These are phyloP conservation scores for Cladophialophora chaetospira DNA, from an alignment of 2,329 filamentous ascomycete genomes.

Conservation along the genomic window DNA sequence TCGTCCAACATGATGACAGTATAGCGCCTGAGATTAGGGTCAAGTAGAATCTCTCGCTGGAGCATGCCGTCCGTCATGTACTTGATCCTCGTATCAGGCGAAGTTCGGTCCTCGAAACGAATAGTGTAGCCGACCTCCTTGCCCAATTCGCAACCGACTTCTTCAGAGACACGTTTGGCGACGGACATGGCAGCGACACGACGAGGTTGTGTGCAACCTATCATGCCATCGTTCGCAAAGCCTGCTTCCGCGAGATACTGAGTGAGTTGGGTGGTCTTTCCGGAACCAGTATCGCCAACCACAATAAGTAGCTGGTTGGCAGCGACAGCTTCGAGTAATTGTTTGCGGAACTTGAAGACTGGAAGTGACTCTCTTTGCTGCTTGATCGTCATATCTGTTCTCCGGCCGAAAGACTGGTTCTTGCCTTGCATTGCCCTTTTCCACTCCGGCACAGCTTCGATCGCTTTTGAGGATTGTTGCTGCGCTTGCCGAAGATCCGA, in stretches of 20 bases:
- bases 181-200: conserved; percentile 99
- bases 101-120: conserved; percentile 93
- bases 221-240: conserved; percentile 83
- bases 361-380: conserved; percentile 88
- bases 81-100: conserved; percentile 87
- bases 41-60: conserved; percentile 89
- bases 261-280: conserved; percentile 95
- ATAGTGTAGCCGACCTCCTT: conserved; percentile 96
- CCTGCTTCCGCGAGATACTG: conserved; percentile 97
- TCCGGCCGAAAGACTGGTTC: conserved; percentile 78
- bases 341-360: conserved; percentile 82
- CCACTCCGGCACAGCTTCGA: conserved; percentile 84
- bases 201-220: conserved; percentile 93
- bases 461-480: conserved; percentile 55
- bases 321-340: conserved; percentile 81
- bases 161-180: conserved; percentile 92
- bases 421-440: conserved; percentile 79
- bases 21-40: conserved; percentile 85
- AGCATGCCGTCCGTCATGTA: conserved; percentile 99
- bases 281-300: conserved; percentile 94
- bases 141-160: conserved; percentile 87
- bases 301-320: conserved; percentile 93
- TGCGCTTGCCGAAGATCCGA: conserved; percentile 75
- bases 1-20: conserved; percentile 98
- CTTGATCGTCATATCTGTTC: conserved; percentile 90